Conservation (phyloP, 2,329 filamentous ascomycete genomes). For the Cadophora luteo-olivacea region DNA sequence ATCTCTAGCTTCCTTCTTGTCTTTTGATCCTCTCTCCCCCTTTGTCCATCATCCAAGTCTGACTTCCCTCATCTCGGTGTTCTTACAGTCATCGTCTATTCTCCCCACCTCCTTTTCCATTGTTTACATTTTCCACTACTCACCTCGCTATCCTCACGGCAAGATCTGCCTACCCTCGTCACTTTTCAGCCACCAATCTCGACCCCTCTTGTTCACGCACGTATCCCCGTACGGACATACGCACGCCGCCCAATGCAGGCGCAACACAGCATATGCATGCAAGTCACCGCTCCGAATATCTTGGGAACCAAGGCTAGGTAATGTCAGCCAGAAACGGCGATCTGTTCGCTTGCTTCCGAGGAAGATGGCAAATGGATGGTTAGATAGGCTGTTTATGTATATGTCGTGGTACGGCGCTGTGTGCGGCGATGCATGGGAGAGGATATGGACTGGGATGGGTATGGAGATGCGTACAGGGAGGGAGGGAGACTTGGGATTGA, state of each 20-base stretch:
- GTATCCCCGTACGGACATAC: neutral
- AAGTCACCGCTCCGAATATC: constrained; percentile 8
- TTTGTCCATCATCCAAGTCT: no score
- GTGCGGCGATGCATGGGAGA: neutral
- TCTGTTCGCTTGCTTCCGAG: neutral
- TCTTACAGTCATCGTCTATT: no score
- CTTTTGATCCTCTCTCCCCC: no score
- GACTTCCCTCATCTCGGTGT: no score
- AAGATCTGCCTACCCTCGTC: neutral
- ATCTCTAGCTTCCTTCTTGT: no score
- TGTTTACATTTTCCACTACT: no score
- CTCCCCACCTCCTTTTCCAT: no score
- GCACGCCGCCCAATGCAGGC: neutral
- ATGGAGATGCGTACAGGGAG: no score
- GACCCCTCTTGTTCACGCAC: constrained; percentile 16
- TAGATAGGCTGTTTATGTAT: neutral
- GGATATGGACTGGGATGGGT: neutral
- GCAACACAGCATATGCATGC: constrained; percentile 17
- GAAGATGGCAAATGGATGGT: neutral
- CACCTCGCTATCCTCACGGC: neutral
- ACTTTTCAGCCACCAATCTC: neutral
- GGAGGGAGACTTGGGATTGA: no score
- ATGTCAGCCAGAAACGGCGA: neutral
- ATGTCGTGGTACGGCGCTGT: neutral
- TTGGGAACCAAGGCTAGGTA: neutral